Evolutionary conservation across 257 asterid species (phyloP).

Genomic region (Pogostemon cablin): DNA sequence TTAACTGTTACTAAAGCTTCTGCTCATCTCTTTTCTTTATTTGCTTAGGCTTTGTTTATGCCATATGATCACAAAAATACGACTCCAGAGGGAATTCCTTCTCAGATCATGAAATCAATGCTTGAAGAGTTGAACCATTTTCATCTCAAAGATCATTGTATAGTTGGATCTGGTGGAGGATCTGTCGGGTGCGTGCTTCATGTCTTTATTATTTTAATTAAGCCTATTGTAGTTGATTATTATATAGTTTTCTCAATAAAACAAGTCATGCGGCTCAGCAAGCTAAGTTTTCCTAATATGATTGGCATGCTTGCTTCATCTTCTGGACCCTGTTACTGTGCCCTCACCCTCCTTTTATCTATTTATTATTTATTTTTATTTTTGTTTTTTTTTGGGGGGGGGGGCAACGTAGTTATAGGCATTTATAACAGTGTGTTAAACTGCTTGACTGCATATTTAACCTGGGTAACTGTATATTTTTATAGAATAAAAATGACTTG

Average conservation of each 20-base stretch:
- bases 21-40: conserved; percentile 25
- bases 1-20: conserved; percentile 3
- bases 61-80: conserved; percentile 98
- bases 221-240: neutral
- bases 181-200: conserved; percentile 87
- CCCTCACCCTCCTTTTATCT: neutral
- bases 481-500: neutral
- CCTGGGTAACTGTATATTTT: neutral
- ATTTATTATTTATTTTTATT: neutral
- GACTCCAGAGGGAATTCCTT: conserved; percentile 83
- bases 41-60: conserved; percentile 84
- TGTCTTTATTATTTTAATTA: neutral
- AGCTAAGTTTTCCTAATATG: neutral
- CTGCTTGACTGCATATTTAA: neutral
- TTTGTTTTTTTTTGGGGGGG: too few relatives aligned
- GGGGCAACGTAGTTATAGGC: neutral
- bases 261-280: neutral
- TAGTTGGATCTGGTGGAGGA: conserved; percentile 98
- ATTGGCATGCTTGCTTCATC: conserved; percentile 20
- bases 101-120: conserved; percentile 76
- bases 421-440: neutral
- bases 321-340: neutral
- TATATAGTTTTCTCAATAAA: neutral
- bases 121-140: conserved; percentile 85
- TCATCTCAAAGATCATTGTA: conserved; percentile 79